Percentiles rank a stretch among this genome's conserved stretches.
Evolutionary conservation across 129 eudicot species (phyloP).

Genomic region (Saussurea involucrata): DNA sequence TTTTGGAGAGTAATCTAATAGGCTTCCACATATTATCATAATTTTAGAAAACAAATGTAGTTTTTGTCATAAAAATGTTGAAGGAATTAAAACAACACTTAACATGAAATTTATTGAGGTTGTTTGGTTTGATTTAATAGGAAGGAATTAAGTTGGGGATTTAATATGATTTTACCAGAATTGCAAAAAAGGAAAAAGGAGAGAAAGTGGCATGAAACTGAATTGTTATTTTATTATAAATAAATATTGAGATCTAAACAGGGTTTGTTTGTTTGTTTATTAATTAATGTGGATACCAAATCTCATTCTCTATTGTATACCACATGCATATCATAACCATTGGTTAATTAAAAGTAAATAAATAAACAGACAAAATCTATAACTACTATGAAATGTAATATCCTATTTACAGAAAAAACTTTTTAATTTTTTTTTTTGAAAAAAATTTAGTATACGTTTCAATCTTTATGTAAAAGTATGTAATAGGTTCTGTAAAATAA

Average conservation of each 20-base stretch:
- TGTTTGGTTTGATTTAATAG: background rate
- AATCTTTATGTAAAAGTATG: too few relatives aligned
- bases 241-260: conserved; percentile 41
- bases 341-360: background rate
- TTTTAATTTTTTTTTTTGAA: background rate
- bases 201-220: conserved; percentile 24
- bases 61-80: background rate
- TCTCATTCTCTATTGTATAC: conserved; percentile 27
- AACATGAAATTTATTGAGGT: background rate
- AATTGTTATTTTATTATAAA: conserved; percentile 23
- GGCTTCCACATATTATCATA: background rate
- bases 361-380: background rate
- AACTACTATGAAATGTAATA: background rate
- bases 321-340: conserved; percentile 25
- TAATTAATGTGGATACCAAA: conserved; percentile 19
- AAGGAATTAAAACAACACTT: background rate
- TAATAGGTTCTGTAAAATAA: too few relatives aligned
- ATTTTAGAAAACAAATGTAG: background rate
- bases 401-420: background rate
- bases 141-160: background rate
- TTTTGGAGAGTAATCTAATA: too few relatives aligned
- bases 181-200: background rate
- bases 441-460: background rate
- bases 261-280: conserved; percentile 10
- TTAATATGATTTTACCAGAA: background rate